These are phyloP conservation scores for Nakaseomyces bracarensis DNA, from an alignment of 1,139 yeast species.

Conservation along the genomic window DNA sequence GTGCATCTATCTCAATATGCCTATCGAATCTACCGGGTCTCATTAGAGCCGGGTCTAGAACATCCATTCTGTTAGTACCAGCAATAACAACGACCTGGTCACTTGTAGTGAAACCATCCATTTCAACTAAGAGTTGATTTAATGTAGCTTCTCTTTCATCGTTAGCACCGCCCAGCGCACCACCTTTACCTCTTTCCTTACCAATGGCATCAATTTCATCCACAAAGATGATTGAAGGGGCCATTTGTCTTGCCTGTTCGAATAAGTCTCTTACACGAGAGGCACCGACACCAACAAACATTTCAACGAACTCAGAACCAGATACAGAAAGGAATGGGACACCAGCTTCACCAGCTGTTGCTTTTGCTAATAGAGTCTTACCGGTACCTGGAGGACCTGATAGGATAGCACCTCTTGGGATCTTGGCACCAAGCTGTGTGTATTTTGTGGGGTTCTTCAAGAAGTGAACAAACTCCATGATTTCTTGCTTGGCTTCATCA, in stretches of 20 bases:
- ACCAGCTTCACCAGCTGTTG: constrained; percentile 81
- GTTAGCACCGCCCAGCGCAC: constrained; percentile 56
- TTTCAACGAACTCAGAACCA: constrained; percentile 73
- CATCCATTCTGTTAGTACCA: constrained; percentile 77
- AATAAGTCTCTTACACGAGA: constrained; percentile 74
- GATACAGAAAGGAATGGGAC: constrained; percentile 78
- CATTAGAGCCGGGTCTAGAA: constrained; percentile 64
- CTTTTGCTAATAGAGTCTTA: constrained; percentile 71
- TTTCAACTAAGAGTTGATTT: constrained; percentile 71
- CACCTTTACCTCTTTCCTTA: constrained; percentile 55
- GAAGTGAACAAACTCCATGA: constrained; percentile 76
- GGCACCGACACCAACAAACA: constrained; percentile 83
- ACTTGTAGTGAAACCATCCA: constrained; percentile 71
- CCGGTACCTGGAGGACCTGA: constrained; percentile 89
- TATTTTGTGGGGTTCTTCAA: constrained; percentile 66
- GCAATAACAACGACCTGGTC: constrained; percentile 78
- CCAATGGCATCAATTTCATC: constrained; percentile 87
- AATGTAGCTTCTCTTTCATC: constrained; percentile 77
- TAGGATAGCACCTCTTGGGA: constrained; percentile 75
- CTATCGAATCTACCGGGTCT: constrained; percentile 85
- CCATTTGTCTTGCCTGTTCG: constrained; percentile 70
- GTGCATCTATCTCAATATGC: constrained; percentile 63
- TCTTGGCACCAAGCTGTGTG: constrained; percentile 72
- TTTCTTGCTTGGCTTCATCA: constrained; percentile 75
- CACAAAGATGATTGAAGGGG: constrained; percentile 71